Conservation (phyloP, 1,284 basidiomycete species). For the Cryptococcus sp. region DNA sequence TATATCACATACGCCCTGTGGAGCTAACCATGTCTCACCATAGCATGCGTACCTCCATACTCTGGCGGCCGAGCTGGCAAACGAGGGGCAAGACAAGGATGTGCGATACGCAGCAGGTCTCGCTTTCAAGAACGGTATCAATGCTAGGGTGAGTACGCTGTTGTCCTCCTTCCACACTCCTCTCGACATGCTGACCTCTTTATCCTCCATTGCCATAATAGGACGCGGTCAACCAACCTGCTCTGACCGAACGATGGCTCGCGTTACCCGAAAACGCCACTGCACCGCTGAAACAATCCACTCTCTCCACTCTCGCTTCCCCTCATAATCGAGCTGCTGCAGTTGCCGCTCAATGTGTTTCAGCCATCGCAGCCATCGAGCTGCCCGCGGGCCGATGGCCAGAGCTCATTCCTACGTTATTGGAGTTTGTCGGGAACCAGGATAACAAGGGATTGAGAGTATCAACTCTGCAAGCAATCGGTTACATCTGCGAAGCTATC, state of each 20-base stretch:
- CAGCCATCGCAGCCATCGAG: conserved; percentile 91
- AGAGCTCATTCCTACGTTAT: conserved; percentile 82
- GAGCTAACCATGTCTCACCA: conserved; percentile 11
- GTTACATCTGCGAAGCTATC: conserved; percentile 94
- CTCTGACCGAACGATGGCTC: conserved; percentile 79
- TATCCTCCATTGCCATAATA: conserved; percentile 44
- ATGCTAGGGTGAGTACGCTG: conserved; percentile 70
- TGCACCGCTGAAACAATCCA: conserved; percentile 83
- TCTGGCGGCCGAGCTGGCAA: conserved; percentile 76
- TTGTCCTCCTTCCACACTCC: conserved; percentile 13
- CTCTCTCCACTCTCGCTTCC: conserved; percentile 79
- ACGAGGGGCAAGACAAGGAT: conserved; percentile 69
- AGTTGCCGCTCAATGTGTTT: conserved; percentile 89
- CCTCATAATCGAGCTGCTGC: conserved; percentile 71
- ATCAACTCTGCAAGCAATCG: conserved; percentile 90
- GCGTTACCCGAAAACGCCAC: conserved; percentile 68
- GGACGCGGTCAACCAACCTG: conserved; percentile 76
- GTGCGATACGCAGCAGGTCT: conserved; percentile 92
- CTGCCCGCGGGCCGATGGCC: conserved; percentile 85
- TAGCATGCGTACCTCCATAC: conserved; percentile 87
- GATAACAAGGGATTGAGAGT: conserved; percentile 78
- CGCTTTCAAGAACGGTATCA: conserved; percentile 93
- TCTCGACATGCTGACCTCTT: not conserved
- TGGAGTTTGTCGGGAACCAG: conserved; percentile 81
- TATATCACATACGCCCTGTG: too few species aligned